phyloP scores from a whole-genome alignment of 345 rosid genomes.

The Draba incana region DNA sequence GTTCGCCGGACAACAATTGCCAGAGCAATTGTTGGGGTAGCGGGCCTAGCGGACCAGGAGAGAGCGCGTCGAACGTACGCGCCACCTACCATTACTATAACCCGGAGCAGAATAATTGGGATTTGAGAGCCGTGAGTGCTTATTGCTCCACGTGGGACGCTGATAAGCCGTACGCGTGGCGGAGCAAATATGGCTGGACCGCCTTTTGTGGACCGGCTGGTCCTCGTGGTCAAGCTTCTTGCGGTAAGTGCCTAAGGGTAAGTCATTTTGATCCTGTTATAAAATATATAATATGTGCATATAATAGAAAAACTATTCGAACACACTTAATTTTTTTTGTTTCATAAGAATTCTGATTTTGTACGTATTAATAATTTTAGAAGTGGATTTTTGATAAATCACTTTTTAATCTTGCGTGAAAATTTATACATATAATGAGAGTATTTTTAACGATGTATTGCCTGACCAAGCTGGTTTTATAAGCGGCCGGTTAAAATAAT shows the following conservation, averaged over 20 bases:
- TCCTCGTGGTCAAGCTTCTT: slow-evolving; percentile 59
- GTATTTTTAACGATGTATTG: too few species aligned
- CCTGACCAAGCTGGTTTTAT: background rate
- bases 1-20: slow-evolving; percentile 45
- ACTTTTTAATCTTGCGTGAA: too few species aligned
- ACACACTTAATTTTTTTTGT: too few species aligned
- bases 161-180: slow-evolving; percentile 56
- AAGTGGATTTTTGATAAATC: too few species aligned
- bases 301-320: too few species aligned
- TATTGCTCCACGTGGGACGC: slow-evolving; percentile 76
- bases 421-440: too few species aligned
- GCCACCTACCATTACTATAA: slow-evolving; percentile 63
- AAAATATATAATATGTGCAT: too few species aligned
- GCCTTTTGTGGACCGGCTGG: slow-evolving; percentile 68
- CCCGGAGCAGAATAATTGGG: slow-evolving; percentile 53
- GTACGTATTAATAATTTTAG: too few species aligned
- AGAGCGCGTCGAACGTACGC: slow-evolving; percentile 56
- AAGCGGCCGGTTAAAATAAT: background rate
- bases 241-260: slow-evolving; percentile 63
- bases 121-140: slow-evolving; percentile 53
- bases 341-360: too few species aligned
- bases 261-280: background rate
- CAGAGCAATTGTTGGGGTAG: slow-evolving; percentile 47
- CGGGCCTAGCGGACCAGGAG: slow-evolving; percentile 35
- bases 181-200: slow-evolving; percentile 65